Conservation (phyloP, 1,284 basidiomycete species). For the Porodaedalea pini region DNA sequence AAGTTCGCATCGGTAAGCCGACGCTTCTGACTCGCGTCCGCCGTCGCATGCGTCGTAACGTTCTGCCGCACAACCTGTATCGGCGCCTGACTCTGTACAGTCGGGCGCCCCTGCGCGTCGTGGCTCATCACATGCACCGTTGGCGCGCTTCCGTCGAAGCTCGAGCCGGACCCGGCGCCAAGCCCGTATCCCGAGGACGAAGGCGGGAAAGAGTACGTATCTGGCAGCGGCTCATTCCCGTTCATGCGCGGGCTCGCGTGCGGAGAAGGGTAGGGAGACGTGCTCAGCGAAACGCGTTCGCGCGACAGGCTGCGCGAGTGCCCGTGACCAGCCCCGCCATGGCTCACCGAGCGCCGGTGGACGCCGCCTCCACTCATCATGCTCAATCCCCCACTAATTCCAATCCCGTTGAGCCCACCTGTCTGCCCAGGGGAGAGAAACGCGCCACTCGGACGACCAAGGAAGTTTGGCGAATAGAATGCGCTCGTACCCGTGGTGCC, state of each 20-base stretch:
- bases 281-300: slow-evolving; percentile 30
- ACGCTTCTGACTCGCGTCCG: slow-evolving; percentile 65
- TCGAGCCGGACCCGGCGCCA: slow-evolving; percentile 20
- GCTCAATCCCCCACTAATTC: not conserved
- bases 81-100: slow-evolving; percentile 21
- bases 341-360: slow-evolving; percentile 54
- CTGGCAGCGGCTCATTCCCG: slow-evolving; percentile 25
- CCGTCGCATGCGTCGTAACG: slow-evolving; percentile 71
- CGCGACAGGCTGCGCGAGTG: slow-evolving; percentile 31
- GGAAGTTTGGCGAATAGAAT: slow-evolving; percentile 40
- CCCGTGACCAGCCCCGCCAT: slow-evolving; percentile 39
- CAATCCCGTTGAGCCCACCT: not conserved
- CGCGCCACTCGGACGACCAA: slow-evolving; percentile 28
- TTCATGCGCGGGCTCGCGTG: slow-evolving; percentile 42
- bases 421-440: slow-evolving; percentile 13
- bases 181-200: slow-evolving; percentile 2
- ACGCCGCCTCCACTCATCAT: slow-evolving; percentile 4
- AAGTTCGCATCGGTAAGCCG: slow-evolving; percentile 75
- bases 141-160: slow-evolving; percentile 17
- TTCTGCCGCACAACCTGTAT: slow-evolving; percentile 47
- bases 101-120: slow-evolving; percentile 20
- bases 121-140: slow-evolving; percentile 24
- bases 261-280: slow-evolving; percentile 57
- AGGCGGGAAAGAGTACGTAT: slow-evolving; percentile 23
- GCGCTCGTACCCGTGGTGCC: slow-evolving; percentile 43